Percentiles rank a stretch among this genome's conserved stretches.
phyloP scores from a whole-genome alignment of 2,329 filamentous ascomycete genomes.

The Claviceps paspali region DNA sequence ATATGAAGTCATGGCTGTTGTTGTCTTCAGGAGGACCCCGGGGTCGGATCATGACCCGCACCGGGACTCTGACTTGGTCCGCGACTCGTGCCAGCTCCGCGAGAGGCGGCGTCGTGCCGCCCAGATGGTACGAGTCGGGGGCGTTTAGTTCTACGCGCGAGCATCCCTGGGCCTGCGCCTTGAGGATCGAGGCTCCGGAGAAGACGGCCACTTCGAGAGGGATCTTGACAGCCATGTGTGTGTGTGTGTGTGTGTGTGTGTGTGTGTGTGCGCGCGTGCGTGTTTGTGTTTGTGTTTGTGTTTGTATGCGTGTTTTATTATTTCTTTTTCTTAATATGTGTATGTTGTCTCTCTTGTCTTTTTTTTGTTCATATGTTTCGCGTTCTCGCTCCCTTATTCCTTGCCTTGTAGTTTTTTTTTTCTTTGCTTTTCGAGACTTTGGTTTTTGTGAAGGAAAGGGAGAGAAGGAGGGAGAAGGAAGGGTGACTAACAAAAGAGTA shows the following conservation, averaged over 20 bases:
- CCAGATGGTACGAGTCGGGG: conserved; percentile 30
- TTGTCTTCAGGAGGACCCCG: conserved; percentile 13
- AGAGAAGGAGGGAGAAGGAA: too few relatives aligned
- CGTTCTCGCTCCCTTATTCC: too few relatives aligned
- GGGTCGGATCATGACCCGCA: conserved; percentile 42
- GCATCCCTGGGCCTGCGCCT: conserved; percentile 27
- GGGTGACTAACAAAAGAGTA: too few relatives aligned
- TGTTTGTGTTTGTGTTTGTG: too few relatives aligned
- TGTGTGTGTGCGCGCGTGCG: too few relatives aligned
- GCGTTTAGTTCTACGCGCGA: conserved; percentile 39
- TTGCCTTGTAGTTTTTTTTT: too few relatives aligned
- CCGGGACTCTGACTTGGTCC: conserved; percentile 18
- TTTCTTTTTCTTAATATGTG: too few relatives aligned
- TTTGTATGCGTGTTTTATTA: too few relatives aligned
- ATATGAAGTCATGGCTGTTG: conserved; percentile 29
- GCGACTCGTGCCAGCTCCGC: conserved; percentile 21
- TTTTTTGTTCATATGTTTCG: too few relatives aligned
- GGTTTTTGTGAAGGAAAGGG: too few relatives aligned
- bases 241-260: too few relatives aligned
- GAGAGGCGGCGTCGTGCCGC: conserved; percentile 35
- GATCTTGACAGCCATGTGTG: conserved; percentile 5
- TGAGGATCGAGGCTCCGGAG: conserved; percentile 23
- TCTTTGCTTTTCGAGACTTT: not conserved
- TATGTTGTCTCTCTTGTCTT: not conserved
- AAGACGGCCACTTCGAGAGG: conserved; percentile 41